Base-by-base conservation (phyloP, 2,329 filamentous ascomycete species). In the Zelopaecilomyces penicillatus region DNA sequence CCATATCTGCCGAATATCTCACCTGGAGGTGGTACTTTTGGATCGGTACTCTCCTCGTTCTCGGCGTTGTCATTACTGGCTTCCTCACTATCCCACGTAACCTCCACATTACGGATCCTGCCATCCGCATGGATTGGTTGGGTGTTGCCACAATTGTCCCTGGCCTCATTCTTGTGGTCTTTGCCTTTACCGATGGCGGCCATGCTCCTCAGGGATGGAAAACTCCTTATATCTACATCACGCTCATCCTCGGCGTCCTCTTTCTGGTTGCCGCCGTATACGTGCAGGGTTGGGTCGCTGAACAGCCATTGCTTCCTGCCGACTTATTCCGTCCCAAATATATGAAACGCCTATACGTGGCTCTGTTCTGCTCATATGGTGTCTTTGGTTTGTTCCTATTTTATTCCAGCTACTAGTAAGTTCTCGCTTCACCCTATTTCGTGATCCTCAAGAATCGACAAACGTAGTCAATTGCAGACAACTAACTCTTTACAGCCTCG, bases 21-120 rank as follows among this genome's bases (percentile, higher is more conserved):
- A 67, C 59, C 0, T 87, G 82, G 82, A 61, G 75, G 4, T 85
- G 79, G 80, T 87, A 83, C 57, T 87, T 87, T 56, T 87, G 74
- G 65, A 72, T 87, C 40, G 83, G 82, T 1, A 55, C 61, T 46
- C 57, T 67, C 32, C 49, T 67, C 41, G 54, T 64, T 8, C 69
- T 74, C 1, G 35, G 78, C 26, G 55, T 76, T 2, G 71, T 69
- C 8, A 66, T 70, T 44, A 70, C 73, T 35, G 65, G 63, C 8
- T 51, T 62, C 29, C 46, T 70, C 30, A 64, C 62, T n/a, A 63
- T 73, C 27, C 69, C 70, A 0, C 57, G 56, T 4, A 55, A 60
- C 35, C 54, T 61, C 42, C 48, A 55, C 42, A 32, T 62, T 8
- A 39, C 54, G 1, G 52, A 57, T 11, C 44, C 52, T 2, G 40